Evolutionary conservation across 2,329 filamentous ascomycete genomes (phyloP).

Genomic region (Sporothrix globosa): DNA sequence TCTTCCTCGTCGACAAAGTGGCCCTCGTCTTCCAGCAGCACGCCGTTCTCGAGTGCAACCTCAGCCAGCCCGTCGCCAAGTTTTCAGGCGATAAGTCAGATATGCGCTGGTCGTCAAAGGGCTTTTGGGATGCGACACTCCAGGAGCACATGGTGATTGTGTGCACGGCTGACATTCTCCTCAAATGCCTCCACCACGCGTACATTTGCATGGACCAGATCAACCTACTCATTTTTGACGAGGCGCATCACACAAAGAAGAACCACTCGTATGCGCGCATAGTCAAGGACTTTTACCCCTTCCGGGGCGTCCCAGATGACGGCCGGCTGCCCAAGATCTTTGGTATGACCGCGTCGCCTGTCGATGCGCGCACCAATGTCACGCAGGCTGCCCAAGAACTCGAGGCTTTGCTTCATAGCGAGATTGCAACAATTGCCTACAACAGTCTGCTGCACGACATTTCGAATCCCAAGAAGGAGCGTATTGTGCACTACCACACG

Average conservation of each 20-base stretch:
- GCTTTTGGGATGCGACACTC: conserved; percentile 58
- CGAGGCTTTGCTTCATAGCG: conserved; percentile 75
- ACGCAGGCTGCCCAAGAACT: conserved; percentile 70
- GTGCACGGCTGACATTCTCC: conserved; percentile 86
- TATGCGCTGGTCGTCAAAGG: conserved; percentile 45
- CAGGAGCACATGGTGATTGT: conserved; percentile 79
- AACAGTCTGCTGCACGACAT: conserved; percentile 61
- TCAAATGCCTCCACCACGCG: conserved; percentile 74
- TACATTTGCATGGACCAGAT: conserved; percentile 81
- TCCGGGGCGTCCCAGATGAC: conserved; percentile 47
- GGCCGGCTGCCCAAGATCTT: conserved; percentile 73
- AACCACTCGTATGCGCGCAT: conserved; percentile 89
- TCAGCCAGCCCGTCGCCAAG: conserved; percentile 73
- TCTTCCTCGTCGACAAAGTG: conserved; percentile 91
- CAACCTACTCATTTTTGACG: conserved; percentile 91
- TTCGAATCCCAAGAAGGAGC: conserved; percentile 61
- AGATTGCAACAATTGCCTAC: conserved; percentile 73
- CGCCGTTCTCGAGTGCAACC: conserved; percentile 76
- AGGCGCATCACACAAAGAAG: conserved; percentile 95
- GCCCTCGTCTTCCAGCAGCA: conserved; percentile 89
- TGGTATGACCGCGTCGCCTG: conserved; percentile 95
- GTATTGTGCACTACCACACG: conserved; percentile 57
- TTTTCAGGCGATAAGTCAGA: conserved; percentile 71
- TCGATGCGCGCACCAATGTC: conserved; percentile 79
- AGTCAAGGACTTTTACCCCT: conserved; percentile 81